Percentiles rank a stretch among this genome's conserved stretches.
These are phyloP conservation scores for Fusarium newnesense DNA, from an alignment of 2,329 filamentous ascomycete species.

Conservation along the genomic window DNA sequence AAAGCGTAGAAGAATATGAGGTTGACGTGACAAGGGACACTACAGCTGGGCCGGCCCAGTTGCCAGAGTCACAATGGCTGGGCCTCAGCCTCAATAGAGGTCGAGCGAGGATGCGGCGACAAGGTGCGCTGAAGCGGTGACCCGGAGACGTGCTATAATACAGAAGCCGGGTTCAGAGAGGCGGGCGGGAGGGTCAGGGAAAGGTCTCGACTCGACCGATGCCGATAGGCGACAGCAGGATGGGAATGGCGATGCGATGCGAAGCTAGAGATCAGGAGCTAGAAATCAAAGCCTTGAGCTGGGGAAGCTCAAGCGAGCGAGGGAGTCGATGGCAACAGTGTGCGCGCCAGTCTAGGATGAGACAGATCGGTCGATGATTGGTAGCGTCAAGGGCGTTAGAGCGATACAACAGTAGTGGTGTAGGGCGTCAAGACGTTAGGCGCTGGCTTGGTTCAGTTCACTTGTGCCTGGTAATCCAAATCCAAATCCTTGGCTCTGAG, in stretches of 20 bases:
- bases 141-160: slow-evolving; percentile 19
- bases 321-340: slow-evolving; percentile 37
- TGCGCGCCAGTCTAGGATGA: slow-evolving; percentile 38
- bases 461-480: slow-evolving; percentile 4
- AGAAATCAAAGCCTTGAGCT: slow-evolving; percentile 31
- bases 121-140: slow-evolving; percentile 29
- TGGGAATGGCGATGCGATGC: slow-evolving; percentile 18
- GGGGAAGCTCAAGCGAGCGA: slow-evolving; percentile 29
- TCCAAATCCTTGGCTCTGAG: slow-evolving; percentile 23
- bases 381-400: slow-evolving; percentile 41
- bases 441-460: slow-evolving; percentile 27
- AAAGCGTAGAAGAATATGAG: slow-evolving; percentile 9
- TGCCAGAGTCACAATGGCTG: slow-evolving; percentile 42
- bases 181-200: neutral
- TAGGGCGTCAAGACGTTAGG: slow-evolving; percentile 41
- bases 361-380: slow-evolving; percentile 45
- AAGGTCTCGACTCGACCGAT: slow-evolving; percentile 13
- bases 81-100: slow-evolving; percentile 33
- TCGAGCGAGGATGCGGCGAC: slow-evolving; percentile 24
- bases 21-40: slow-evolving; percentile 30
- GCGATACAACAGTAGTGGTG: slow-evolving; percentile 2
- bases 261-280: slow-evolving; percentile 34
- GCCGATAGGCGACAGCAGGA: slow-evolving; percentile 25
- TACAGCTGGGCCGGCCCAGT: slow-evolving; percentile 45
- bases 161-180: slow-evolving; percentile 13